Base-by-base conservation (phyloP, 805 yeast genomes). In the Saccharomycopsis fermentans region DNA sequence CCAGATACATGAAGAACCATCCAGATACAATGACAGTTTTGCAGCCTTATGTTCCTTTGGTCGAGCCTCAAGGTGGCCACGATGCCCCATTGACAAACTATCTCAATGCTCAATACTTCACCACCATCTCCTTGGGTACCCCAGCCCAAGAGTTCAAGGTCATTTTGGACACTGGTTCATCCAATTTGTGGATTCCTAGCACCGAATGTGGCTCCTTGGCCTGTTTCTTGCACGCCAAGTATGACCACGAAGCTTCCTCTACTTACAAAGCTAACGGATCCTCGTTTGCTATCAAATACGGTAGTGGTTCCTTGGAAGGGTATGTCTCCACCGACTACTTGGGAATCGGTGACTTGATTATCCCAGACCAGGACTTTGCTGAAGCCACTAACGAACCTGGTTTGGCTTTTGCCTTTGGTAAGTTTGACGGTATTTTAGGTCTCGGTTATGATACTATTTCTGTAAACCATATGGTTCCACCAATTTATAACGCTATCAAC, bases 371-470 rank as follows among this genome's bases (percentile, higher is more conserved):
- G 77, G 96, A 86, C 71, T 94, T 94, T 70, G 98, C 96, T 62
- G 99, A 94, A 79, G 92, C 97, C 63, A 94, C 99, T 60, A 81
- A 82, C 67, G 99, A 94, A 78, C 98, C 98, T 50, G 99, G 99
- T 59, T 81, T 94, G 65, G 94, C 97, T 0, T 94, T 94, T 76
- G 98, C 99, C 56, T 94, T 94, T 74, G 99, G 97, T 73, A 92
- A 94, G 75, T 94, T 94, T 71, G 99, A 94, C 71, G 99, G 99
- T 75, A 91, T 94, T 65, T 77, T 94, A 63, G 99, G 99, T 65
- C 81, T 94, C 65, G 99, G 89, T 64, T 94, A 92, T 74, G 89
- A 89, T 74, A 78, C 96, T 57, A 90, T 94, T 65, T 81, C 97
- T 16, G 97, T 89, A 58, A 78, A 91, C 77, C 81, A 82, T 69